These are phyloP conservation scores for Pholiota microspora DNA, from an alignment of 768 basidiomycete species.

Conservation along the genomic window DNA sequence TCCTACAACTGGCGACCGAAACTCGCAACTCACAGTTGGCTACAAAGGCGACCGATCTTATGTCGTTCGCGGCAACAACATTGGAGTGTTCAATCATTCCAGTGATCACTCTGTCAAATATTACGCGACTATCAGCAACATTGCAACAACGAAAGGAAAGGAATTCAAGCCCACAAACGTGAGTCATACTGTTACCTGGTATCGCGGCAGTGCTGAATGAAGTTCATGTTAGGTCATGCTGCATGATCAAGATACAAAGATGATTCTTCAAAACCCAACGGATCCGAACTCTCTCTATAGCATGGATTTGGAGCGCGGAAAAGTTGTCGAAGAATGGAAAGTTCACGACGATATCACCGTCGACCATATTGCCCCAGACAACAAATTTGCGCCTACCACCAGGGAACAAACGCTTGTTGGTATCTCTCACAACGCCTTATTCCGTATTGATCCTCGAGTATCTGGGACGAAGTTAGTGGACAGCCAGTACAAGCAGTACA, in stretches of 20 bases:
- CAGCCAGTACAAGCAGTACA: constrained; percentile 94
- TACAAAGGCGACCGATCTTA: constrained; percentile 95
- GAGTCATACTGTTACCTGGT: constrained; percentile 16
- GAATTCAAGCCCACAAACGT: constrained; percentile 87
- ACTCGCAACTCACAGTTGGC: constrained; percentile 89
- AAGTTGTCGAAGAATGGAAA: constrained; percentile 98
- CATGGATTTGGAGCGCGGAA: constrained; percentile 92
- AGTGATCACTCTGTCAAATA: constrained; percentile 75
- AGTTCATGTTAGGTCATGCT: constrained; percentile 74
- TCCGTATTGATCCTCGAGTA: constrained; percentile 96
- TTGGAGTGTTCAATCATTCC: constrained; percentile 84
- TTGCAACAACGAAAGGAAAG: constrained; percentile 78
- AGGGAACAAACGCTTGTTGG: constrained; percentile 92
- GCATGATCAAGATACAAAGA: constrained; percentile 93
- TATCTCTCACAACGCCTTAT: constrained; percentile 89
- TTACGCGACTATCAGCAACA: constrained; percentile 80
- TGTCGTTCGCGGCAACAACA: constrained; percentile 88
- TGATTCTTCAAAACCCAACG: constrained; percentile 86
- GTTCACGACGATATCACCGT: constrained; percentile 88
- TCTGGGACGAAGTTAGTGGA: constrained; percentile 93
- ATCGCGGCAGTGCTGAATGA: constrained; percentile 2
- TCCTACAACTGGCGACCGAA: constrained; percentile 58
- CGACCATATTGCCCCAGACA: constrained; percentile 87
- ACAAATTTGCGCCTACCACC: constrained; percentile 94
- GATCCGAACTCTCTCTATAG: constrained; percentile 82